Evolutionary conservation across 129 eudicot genomes (phyloP).

Genomic region (Pittosporum tobira): DNA sequence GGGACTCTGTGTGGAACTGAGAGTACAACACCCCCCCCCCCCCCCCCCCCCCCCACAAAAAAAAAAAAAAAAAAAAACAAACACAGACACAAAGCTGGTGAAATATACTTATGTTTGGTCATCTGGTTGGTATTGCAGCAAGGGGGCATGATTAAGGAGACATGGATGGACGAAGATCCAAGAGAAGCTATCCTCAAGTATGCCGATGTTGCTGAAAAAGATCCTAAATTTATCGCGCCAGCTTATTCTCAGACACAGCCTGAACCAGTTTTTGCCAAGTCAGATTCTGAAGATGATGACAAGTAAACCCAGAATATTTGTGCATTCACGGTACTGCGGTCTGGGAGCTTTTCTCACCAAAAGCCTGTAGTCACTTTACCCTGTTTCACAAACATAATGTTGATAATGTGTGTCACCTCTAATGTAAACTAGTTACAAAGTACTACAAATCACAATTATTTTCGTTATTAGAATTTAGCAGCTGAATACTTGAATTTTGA

Average conservation of each 20-base stretch:
- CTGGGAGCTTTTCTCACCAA: too few relatives aligned
- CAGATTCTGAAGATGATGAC: slow-evolving; percentile 90
- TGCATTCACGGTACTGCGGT: neutral
- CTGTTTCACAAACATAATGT: too few relatives aligned
- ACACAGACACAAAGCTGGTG: neutral
- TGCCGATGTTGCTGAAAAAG: slow-evolving; percentile 92
- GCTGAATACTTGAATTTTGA: too few relatives aligned
- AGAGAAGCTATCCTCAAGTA: slow-evolving; percentile 93
- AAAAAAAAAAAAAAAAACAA: too few relatives aligned
- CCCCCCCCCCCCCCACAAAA: too few relatives aligned
- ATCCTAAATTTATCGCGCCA: slow-evolving; percentile 89
- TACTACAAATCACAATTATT: too few relatives aligned
- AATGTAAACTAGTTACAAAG: too few relatives aligned
- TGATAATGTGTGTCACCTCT: too few relatives aligned
- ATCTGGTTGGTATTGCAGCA: slow-evolving; percentile 45
- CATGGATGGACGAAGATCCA: slow-evolving; percentile 99
- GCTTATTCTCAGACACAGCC: slow-evolving; percentile 98
- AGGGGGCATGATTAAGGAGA: slow-evolving; percentile 96
- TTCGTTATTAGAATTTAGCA: too few relatives aligned
- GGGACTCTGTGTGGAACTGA: too few relatives aligned
- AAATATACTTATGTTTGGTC: slow-evolving; percentile 7
- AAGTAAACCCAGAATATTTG: slow-evolving; percentile 16
- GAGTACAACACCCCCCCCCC: too few relatives aligned
- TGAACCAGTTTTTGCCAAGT: slow-evolving; percentile 59
- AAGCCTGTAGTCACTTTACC: too few relatives aligned